Percentiles rank a stretch among this genome's conserved stretches.
Conservation (phyloP, 176 grass and related monocot species). For the Raddia guianensis region DNA sequence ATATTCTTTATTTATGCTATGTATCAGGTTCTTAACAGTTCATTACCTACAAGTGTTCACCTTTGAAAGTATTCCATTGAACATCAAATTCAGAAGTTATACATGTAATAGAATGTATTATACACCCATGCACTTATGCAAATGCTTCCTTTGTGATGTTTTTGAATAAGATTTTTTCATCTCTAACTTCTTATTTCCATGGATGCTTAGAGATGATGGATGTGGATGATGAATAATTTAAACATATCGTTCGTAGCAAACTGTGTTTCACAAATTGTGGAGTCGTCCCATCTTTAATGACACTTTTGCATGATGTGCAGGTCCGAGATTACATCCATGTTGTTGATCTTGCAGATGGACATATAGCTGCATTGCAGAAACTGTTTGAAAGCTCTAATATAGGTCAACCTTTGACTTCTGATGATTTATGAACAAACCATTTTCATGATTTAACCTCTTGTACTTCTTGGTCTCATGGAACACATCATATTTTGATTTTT, state of each 20-base stretch:
- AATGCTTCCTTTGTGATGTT: background rate
- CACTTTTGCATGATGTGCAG: constrained; percentile 44
- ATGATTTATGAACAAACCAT: background rate
- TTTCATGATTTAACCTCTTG: background rate
- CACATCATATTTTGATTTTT: background rate
- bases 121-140: background rate
- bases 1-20: background rate
- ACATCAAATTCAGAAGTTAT: background rate
- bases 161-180: constrained; percentile 10
- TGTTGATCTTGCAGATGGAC: constrained; percentile 84
- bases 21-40: constrained; percentile 1
- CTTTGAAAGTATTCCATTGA: background rate
- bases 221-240: background rate
- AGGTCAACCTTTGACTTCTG: constrained; percentile 43
- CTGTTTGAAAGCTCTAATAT: constrained; percentile 72
- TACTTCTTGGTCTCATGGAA: background rate
- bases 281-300: constrained; percentile 24
- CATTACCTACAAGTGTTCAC: constrained; percentile 16
- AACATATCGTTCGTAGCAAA: constrained; percentile 16
- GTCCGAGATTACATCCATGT: constrained; percentile 93
- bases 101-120: background rate
- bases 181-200: constrained; percentile 11
- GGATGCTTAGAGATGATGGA: constrained; percentile 1
- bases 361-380: constrained; percentile 82
- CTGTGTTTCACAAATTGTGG: background rate